Base-by-base conservation (phyloP, 495 filamentous ascomycete species). In the Polyplosphaeria fusca region DNA sequence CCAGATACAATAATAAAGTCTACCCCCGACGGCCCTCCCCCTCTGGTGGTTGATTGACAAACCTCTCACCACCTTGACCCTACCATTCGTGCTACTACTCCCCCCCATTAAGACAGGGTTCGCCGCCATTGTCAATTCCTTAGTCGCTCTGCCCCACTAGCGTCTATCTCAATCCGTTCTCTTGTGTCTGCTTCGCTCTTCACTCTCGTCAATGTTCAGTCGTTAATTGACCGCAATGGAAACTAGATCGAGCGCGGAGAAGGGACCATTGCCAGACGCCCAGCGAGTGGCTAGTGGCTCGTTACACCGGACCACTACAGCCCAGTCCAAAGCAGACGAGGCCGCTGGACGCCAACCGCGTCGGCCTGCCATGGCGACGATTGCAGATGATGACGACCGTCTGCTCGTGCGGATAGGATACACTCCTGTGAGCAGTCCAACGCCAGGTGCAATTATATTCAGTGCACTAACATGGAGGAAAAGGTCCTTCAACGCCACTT, bases 391-490 rank as follows among this genome's bases (percentile, higher is more conserved):
- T 46, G 84, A 87, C 58, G 83, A 85, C 68, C 77, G 81, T 28
- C 64, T 86, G 30, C 71, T 87, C 19, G 82, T 80, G 47, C 78
- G 80, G 19, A 86, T 87, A 62, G 84, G 84, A 16, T 87, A 87
- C 68, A 80, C 77, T 64, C 84, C 86, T 74, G 84, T 86, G 71
- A 27, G 64, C 22, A 1, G 47, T 20, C 52, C 78, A 32, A 14
- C 30, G 30, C 30, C 7, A 35, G 14, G 30, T 35, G 7, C 30
- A 35, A 35, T 35, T 7, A 14, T 7, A n/a, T n/a, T n/a, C 7
- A 7, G 30, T 35, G 7, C 14, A 7, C 30, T 35, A 35, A 35
- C 30, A 35, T 14, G 7, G 14, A 14, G 14, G 7, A 14, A 14
- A 41, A 73, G 85, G 84, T 86, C 67, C 56, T 88, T 4, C 71